Evolutionary conservation across 495 filamentous ascomycete genomes (phyloP).

Genomic region (Penicillium verhagenii): DNA sequence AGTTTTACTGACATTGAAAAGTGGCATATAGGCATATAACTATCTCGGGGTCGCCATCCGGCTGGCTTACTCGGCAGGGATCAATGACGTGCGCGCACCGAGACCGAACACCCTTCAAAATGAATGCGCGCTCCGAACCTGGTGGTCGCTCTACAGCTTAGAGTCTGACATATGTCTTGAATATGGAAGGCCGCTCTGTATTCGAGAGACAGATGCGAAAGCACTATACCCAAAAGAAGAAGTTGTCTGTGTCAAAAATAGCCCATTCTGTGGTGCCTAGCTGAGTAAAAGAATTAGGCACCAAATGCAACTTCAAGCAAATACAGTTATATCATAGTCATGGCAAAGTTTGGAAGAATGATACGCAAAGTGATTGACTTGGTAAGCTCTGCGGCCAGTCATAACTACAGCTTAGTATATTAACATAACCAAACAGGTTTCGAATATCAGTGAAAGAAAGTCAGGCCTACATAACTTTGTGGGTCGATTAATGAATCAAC

Average conservation of each 20-base stretch:
- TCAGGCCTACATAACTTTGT: constrained; percentile 6
- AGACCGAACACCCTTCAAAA: background rate
- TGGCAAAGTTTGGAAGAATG: constrained; percentile 8
- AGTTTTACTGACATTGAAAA: constrained; percentile 1
- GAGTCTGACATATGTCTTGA: constrained; percentile 14
- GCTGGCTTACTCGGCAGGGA: constrained; percentile 14
- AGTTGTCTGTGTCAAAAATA: background rate
- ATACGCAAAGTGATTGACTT: constrained; percentile 13
- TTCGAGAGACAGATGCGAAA: constrained; percentile 14
- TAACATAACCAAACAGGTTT: background rate
- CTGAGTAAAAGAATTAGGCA: constrained; percentile 3
- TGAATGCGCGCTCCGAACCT: constrained; percentile 7
- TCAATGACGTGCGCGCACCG: constrained; percentile 1
- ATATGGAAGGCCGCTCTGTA: constrained; percentile 11
- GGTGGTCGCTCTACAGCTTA: constrained; percentile 13
- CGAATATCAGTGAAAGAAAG: constrained; percentile 6
- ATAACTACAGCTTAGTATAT: background rate
- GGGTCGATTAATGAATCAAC: constrained; percentile 15
- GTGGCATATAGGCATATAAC: constrained; percentile 14
- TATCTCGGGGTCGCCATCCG: constrained; percentile 18
- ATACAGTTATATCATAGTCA: constrained; percentile 1
- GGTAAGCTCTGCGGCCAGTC: background rate
- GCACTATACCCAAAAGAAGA: constrained; percentile 5
- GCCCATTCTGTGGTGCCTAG: background rate
- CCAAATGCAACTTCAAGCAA: background rate